Percentiles rank a stretch among this genome's conserved stretches.
phyloP scores from a whole-genome alignment of 1,139 yeast genomes.

The Pichia sp. region DNA sequence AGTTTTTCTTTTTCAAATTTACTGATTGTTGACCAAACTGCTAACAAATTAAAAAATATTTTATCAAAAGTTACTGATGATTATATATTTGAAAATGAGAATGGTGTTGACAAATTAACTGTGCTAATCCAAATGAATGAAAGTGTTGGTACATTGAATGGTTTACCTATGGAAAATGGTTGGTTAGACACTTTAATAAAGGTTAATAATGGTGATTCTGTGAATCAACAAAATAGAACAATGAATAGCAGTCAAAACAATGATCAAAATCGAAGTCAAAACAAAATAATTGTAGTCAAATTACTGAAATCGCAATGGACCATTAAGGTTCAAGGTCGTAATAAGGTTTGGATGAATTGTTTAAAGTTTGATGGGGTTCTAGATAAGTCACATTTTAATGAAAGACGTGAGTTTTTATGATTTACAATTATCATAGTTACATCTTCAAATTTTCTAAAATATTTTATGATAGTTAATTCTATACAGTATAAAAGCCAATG shows the following conservation, averaged over 20 bases:
- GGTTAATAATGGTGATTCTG: neutral
- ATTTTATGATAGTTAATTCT: neutral
- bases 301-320: constrained; percentile 29
- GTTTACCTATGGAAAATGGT: constrained; percentile 22
- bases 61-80: constrained; percentile 24
- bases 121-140: constrained; percentile 17
- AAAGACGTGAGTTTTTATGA: constrained; percentile 19
- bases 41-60: constrained; percentile 26
- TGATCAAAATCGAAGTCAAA: neutral
- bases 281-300: constrained; percentile 26
- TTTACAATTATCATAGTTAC: no score
- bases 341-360: constrained; percentile 25
- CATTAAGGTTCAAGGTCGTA: constrained; percentile 17
- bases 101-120: constrained; percentile 19
- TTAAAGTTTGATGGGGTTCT: constrained; percentile 25
- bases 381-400: constrained; percentile 21
- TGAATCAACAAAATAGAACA: no score
- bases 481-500: neutral
- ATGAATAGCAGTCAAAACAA: neutral
- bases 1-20: constrained; percentile 27
- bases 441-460: no score
- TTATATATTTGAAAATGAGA: constrained; percentile 21
- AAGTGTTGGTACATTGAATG: constrained; percentile 23
- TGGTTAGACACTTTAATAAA: constrained; percentile 24
- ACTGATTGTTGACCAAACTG: constrained; percentile 27